Evolutionary conservation across 306 rosid species (phyloP), one percentile per base, ranked within the genome.

Genomic region (Quercus alba): DNA sequence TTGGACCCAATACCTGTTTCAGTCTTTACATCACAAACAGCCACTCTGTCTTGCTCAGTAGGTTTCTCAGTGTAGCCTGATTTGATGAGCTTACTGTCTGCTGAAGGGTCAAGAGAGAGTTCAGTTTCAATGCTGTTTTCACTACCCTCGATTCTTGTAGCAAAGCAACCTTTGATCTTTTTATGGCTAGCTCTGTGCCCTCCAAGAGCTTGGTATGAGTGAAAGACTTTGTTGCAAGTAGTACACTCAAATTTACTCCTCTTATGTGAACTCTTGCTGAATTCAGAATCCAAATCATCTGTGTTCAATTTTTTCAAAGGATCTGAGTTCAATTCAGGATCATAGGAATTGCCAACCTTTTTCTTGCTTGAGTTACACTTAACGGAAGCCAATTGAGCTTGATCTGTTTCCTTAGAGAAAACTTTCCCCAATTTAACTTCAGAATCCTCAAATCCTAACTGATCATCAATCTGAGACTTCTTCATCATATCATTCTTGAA

Each of bases 101-200:
- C 78, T 62, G 82, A 58, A 46, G 83, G 87, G n/a, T 83, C 82
- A 25, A 79, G 83, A 44, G 90, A 82, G 77, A 81, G 69, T 17
- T 89, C 91, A 25, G 87, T 83, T 78, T 92, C 93, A 18, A 85
- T 84, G 85, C 92, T 92, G 78, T 86, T 90, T 63, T 89, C 94
- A 20, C 89, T 86, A 83, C 80, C 83, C 41, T 89, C 93, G 5
- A 81, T 85, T 57, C 38, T 94, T 8, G 96, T 82, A 81, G 81
- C 91, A 56, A 85, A 87, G 81, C 94, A 89, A 0, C 93, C 92
- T 88, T 83, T 90, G 74, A 71, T 82, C 85, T 88, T 94, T 81
- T 87, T 91, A 57, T 94, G 98, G 75, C 97, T 94, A 5, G 98
- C 97, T 86, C 94, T 94, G 54, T 94, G 98, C 6, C 98, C 98